These are phyloP conservation scores for Hypholoma fasciculare DNA, from an alignment of 768 basidiomycete genomes.

Conservation along the genomic window DNA sequence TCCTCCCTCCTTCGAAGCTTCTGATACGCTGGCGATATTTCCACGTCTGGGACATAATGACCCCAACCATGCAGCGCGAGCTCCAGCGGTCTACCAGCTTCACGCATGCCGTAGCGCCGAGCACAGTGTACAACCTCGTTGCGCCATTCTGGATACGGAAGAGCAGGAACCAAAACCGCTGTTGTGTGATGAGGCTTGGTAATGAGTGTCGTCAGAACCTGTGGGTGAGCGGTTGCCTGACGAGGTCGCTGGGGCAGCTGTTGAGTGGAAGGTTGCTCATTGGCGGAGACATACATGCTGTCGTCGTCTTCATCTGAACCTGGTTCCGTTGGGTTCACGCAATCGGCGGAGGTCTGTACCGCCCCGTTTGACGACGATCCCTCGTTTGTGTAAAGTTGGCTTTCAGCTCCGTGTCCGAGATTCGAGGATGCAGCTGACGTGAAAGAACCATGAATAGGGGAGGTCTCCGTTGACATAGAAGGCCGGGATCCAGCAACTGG, in stretches of 20 bases:
- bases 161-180: slow-evolving; percentile 26
- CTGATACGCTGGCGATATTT: background rate
- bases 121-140: slow-evolving; percentile 48
- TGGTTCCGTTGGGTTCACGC: background rate
- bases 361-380: too few species aligned
- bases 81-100: slow-evolving; percentile 55
- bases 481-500: background rate
- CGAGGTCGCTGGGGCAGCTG: background rate
- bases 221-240: slow-evolving; percentile 5
- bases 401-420: too few species aligned
- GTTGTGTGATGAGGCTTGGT: slow-evolving; percentile 6
- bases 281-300: background rate
- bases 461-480: background rate
- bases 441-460: background rate
- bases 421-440: too few species aligned
- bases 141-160: slow-evolving; percentile 74
- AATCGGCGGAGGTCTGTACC: background rate
- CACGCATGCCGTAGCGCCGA: slow-evolving; percentile 56
- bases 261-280: background rate
- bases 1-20: slow-evolving; percentile 16
- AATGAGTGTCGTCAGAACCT: background rate
- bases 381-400: too few species aligned
- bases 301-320: background rate
- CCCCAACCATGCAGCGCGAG: slow-evolving; percentile 32
- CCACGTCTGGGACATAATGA: slow-evolving; percentile 1